Evolutionary conservation across 2,329 filamentous ascomycete species (phyloP).

Genomic region (Madurella fahalii): DNA sequence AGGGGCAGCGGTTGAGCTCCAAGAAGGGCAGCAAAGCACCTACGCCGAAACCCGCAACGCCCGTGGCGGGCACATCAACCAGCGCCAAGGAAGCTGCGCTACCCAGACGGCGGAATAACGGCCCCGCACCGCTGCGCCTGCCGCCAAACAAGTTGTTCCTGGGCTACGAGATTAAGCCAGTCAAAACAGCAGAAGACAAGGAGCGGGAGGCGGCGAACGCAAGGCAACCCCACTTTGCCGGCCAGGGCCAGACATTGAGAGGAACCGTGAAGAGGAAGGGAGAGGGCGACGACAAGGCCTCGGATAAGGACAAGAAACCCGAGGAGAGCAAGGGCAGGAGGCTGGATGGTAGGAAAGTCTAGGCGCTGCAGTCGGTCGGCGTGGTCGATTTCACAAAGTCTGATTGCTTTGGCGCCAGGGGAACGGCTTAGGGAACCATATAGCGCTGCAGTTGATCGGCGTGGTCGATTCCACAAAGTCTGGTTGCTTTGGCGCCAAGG

Average conservation of each 20-base stretch:
- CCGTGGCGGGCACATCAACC: conserved; percentile 56
- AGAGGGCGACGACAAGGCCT: conserved; percentile 36
- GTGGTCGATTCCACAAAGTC: background rate
- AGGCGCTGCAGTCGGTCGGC: background rate
- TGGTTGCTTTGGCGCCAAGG: background rate
- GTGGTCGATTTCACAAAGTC: background rate
- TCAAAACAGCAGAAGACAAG: conserved; percentile 73
- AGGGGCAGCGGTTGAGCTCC: conserved; percentile 75
- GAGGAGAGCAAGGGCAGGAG: conserved; percentile 20
- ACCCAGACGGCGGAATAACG: conserved; percentile 57
- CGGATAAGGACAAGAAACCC: conserved; percentile 13
- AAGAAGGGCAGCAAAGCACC: conserved; percentile 77
- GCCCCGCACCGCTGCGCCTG: conserved; percentile 79
- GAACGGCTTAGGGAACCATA: background rate
- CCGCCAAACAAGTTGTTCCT: conserved; percentile 93
- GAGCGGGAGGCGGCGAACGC: conserved; percentile 62
- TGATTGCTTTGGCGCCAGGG: background rate
- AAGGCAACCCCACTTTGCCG: conserved; percentile 71
- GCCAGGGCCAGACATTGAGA: conserved; percentile 76
- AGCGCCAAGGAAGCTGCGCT: conserved; percentile 32
- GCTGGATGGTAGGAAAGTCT: conserved; percentile 8
- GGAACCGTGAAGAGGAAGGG: conserved; percentile 68
- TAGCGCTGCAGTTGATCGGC: background rate
- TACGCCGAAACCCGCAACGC: conserved; percentile 69
- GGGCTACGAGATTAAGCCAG: conserved; percentile 86